phyloP scores from a whole-genome alignment of 2,329 filamentous ascomycete genomes.

The Fusarium metavorans region DNA sequence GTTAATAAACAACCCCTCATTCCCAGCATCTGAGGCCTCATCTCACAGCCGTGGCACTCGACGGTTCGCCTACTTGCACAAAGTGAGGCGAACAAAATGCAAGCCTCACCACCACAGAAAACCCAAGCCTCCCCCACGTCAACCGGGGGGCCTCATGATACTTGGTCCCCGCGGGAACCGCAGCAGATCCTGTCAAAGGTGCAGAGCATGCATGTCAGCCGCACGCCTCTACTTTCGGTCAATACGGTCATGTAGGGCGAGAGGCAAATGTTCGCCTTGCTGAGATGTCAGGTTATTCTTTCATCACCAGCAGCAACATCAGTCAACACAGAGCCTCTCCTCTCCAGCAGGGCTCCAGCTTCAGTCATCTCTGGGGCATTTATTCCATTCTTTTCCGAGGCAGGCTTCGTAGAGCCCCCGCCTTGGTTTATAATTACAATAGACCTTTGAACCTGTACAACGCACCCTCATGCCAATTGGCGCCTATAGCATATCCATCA shows the following conservation, averaged over 20 bases:
- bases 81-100: constrained; percentile 37
- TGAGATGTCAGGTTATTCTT: not conserved
- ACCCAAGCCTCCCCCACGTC: constrained; percentile 11
- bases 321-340: not conserved
- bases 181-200: constrained; percentile 6
- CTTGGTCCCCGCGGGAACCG: not conserved
- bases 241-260: not conserved
- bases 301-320: not conserved
- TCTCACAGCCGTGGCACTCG: constrained; percentile 27
- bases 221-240: not conserved
- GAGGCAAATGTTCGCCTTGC: constrained; percentile 15
- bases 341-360: not conserved
- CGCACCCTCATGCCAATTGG: constrained; percentile 45
- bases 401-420: constrained; percentile 30
- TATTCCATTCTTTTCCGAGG: constrained; percentile 38
- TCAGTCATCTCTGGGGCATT: constrained; percentile 15
- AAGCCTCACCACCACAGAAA: constrained; percentile 29
- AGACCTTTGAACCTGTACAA: constrained; percentile 43
- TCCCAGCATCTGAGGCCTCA: constrained; percentile 17
- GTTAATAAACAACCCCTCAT: not conserved
- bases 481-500: constrained; percentile 47
- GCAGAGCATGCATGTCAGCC: constrained; percentile 9
- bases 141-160: constrained; percentile 13
- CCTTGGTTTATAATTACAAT: constrained; percentile 45
- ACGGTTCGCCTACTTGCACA: constrained; percentile 15